Conservation (phyloP, 305 asterid genomes). For the Fraxinus sp. region DNA sequence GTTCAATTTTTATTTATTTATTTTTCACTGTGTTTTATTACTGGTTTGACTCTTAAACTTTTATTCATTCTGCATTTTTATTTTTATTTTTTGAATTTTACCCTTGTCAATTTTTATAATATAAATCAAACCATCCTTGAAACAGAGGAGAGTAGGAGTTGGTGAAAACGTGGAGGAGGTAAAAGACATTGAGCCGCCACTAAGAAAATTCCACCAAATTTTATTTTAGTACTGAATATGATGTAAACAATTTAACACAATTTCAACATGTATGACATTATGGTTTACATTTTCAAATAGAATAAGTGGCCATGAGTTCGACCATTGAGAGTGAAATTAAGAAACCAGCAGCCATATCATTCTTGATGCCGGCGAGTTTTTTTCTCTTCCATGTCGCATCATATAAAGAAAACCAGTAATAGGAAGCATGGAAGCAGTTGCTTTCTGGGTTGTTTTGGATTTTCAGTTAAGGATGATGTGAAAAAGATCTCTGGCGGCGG, state of each 20-base stretch:
- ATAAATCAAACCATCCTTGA: too few relatives aligned
- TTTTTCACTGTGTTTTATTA: too few relatives aligned
- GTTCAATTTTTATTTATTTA: too few relatives aligned
- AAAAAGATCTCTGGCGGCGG: background rate
- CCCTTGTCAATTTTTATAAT: too few relatives aligned
- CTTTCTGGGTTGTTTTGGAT: constrained; percentile 34
- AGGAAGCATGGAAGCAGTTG: constrained; percentile 19
- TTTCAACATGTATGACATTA: too few relatives aligned
- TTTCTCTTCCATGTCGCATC: constrained; percentile 24
- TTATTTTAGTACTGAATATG: too few relatives aligned
- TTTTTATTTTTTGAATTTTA: too few relatives aligned
- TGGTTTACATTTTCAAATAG: background rate
- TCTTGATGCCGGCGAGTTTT: constrained; percentile 23
- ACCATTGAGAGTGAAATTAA: background rate
- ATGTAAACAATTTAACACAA: too few relatives aligned
- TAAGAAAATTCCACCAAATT: background rate
- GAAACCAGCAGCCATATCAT: constrained; percentile 17
- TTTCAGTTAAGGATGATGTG: constrained; percentile 5
- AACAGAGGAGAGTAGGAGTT: constrained; percentile 9
- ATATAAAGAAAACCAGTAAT: constrained; percentile 13
- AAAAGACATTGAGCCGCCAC: constrained; percentile 16
- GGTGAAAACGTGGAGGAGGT: constrained; percentile 25
- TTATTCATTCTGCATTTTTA: too few relatives aligned
- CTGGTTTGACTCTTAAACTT: too few relatives aligned
- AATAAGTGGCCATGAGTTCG: constrained; percentile 5